A percentile compares a stretch with the other conserved stretches of the same genome.
phyloP scores from a whole-genome alignment of 805 yeast genomes.

The Metschnikowia colocasiae region DNA sequence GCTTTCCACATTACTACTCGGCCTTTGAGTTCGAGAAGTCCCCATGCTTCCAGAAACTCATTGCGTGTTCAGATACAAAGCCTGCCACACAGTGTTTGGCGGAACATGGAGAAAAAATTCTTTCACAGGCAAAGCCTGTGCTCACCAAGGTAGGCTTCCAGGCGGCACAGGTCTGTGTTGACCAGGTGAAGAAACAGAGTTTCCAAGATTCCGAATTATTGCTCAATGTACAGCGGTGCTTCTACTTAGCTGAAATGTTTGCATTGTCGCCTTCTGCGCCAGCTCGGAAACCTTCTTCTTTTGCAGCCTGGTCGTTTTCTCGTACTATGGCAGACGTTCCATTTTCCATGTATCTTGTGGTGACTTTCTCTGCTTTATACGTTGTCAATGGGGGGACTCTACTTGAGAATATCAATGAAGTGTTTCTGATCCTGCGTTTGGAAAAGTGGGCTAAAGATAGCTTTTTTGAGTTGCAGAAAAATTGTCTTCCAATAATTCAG shows the following conservation, averaged over 20 bases:
- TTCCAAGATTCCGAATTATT: slow-evolving; percentile 9
- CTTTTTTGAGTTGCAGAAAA: neutral
- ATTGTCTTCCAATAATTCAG: neutral
- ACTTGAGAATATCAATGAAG: neutral
- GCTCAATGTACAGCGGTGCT: slow-evolving; percentile 13
- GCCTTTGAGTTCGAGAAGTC: slow-evolving; percentile 8
- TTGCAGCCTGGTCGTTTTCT: neutral
- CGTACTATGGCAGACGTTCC: neutral
- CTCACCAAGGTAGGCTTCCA: slow-evolving; percentile 7
- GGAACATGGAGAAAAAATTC: neutral
- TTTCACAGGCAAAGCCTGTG: slow-evolving; percentile 5
- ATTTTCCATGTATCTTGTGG: neutral
- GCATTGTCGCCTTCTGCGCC: neutral
- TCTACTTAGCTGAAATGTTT: slow-evolving; percentile 9
- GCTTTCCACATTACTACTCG: neutral
- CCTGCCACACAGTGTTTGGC: slow-evolving; percentile 7
- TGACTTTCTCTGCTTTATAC: neutral
- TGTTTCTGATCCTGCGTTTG: neutral
- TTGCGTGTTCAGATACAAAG: slow-evolving; percentile 11
- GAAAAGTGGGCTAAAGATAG: neutral
- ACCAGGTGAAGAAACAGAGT: slow-evolving; percentile 3
- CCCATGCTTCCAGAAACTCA: slow-evolving; percentile 7
- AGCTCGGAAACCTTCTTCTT: neutral
- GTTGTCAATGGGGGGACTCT: neutral
- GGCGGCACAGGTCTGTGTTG: slow-evolving; percentile 8